Base-by-base conservation (phyloP, 768 basidiomycete genomes). In the Panaeolus papilionaceus region DNA sequence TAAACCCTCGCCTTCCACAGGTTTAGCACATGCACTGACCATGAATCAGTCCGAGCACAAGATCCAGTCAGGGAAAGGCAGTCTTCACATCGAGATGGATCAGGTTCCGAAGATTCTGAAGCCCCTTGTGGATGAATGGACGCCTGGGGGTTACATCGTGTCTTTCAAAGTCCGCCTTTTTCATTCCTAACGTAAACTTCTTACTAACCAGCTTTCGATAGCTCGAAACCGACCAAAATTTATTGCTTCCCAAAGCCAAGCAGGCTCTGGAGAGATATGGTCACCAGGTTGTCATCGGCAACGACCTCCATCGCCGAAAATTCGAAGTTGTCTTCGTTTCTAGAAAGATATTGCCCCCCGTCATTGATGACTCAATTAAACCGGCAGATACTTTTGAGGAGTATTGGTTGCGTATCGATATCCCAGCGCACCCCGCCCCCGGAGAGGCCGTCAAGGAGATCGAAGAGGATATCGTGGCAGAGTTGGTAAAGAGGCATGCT, bases 41-140 rank as follows among this genome's bases (percentile, higher is more conserved):
- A 18, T 40, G 39, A 37, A 0, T 18, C 73, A 98, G 97, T 92
- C 95, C 1, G 95, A 95, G 79, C 98, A 99, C 81, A 99, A 99
- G 81, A 99, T 99, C 42, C 97, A 99, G 75, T 98, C 96, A 0
- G 94, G 94, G 37, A 96, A 97, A 75, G 97, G 96, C 1, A 96
- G 91, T 71, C 81, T 99, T 28, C 87, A 89, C 58, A 93, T 99
- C 66, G 96, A 99, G 78, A 99, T 99, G 98, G 98, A 99, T 75
- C 96, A 98, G 77, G 96, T 99, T 0, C 98, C 98, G 8, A 99
- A 99, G 79, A 91, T 98, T 40, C 81, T 99, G 58, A 93, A 94
- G 77, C 92, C 95, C 0, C 83, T 99, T 80, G 96, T 98, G 7
- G 89, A 92, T 54, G 95, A 99, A 76, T 99, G 98, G 97, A 92